phyloP scores from a whole-genome alignment of 1,139 yeast species.

The Hanseniaspora gamundiae region DNA sequence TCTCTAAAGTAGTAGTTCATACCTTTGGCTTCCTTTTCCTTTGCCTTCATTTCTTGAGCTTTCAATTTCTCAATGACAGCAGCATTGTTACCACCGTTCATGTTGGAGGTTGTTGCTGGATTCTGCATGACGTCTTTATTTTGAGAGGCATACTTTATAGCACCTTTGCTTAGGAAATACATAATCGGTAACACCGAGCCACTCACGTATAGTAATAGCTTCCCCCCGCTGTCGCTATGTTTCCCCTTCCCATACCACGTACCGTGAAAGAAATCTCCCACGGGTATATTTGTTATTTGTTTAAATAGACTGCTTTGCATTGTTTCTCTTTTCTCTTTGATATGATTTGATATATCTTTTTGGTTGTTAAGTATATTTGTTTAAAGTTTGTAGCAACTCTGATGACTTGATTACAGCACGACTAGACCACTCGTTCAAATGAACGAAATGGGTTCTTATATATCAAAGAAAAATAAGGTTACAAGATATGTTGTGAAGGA shows the following conservation, averaged over 20 bases:
- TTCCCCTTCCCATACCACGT: neutral
- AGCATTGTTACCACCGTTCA: neutral
- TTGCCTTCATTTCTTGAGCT: neutral
- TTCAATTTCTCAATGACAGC: neutral
- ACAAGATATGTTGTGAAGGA: no score
- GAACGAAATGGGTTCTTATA: no score
- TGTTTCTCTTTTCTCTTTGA: neutral
- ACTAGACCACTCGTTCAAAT: no score
- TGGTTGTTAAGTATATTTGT: neutral
- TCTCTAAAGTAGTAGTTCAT: neutral
- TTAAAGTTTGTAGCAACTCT: neutral
- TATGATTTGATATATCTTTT: no score
- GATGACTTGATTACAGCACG: no score
- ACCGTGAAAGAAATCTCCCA: neutral
- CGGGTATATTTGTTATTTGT: neutral
- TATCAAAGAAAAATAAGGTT: no score
- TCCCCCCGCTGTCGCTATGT: neutral
- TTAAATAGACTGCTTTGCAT: neutral
- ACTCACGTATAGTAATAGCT: neutral
- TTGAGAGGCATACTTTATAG: neutral
- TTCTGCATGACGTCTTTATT: neutral
- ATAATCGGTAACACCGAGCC: neutral
- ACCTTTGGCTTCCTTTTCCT: neutral
- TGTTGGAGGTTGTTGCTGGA: neutral
- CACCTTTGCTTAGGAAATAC: slow-evolving; percentile 1